Evolutionary conservation across 2,329 filamentous ascomycete genomes (phyloP), one percentile per base, ranked within the genome.

Genomic region (Fusarium sp.): DNA sequence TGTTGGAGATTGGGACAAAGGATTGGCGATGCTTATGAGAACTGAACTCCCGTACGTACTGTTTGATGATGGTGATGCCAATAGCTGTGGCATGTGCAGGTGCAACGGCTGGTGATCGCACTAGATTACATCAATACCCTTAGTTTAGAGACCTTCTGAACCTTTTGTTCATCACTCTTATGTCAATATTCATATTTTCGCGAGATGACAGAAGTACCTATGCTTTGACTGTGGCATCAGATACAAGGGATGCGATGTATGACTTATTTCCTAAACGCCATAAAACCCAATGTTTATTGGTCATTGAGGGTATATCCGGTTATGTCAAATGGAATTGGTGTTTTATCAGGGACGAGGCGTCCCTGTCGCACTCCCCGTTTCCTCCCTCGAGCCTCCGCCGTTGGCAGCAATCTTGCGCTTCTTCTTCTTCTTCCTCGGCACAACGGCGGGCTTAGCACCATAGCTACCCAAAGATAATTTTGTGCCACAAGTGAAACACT

Each of bases 401-500:
- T 88, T 87, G 47, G 83, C 76, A 46, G 83, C 76, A 27, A 83
- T 80, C 75, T 85, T 88, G 82, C 90, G 93, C 85, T 90, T 93
- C 83, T 91, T 94, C 78, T 90, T 92, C 82, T 90, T 94, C 74
- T 85, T 89, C 51, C 85, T 83, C 2, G 88, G 86, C 18, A 94
- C 83, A 7, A 95, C 90, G n/a, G 89, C 90, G 2, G 93, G 93
- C 73, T 90, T 92, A 7, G 86, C 84, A 20, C 92, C 92, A 73
- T 94, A 94, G 59, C 87, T 87, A 1, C 90, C 91, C n/a, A 94
- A 80, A n/a, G 88, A 84, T 29, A 97, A 82, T 73, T 88, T 87
- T 5, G 91, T 95, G 4, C 91, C 93, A 76, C 94, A 97, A 0
- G 93, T 97, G 66, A 96, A 81, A 77, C 94, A 97, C 67, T 90